Base-by-base conservation (phyloP, 495 filamentous ascomycete species). In the Sphaerosporella brunnea region DNA sequence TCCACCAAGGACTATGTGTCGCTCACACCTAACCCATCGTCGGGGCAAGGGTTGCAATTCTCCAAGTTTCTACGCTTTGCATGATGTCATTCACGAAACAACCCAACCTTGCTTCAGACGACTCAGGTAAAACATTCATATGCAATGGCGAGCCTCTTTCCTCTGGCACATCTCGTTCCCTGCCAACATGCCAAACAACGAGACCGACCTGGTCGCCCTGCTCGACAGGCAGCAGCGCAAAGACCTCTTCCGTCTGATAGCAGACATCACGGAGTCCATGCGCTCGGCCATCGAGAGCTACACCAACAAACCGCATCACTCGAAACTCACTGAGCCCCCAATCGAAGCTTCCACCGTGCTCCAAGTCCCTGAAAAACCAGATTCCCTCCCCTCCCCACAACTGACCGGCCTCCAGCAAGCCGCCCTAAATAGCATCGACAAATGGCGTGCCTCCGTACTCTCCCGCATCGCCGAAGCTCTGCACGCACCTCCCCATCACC, bases 191-290 rank as follows among this genome's bases (percentile, higher is more conserved):
- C 28, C 37, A 9, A 19, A 40, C 10, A 13, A 20, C 20, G 37
- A 40, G 2, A 40, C n/a, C 18, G 53, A 57, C 19, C 54, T 56
- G 15, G 55, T 58, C 32, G 50, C 50, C 23, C 59, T 65, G 13
- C 53, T 64, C 11, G 51, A 61, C 2, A 18, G 32, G 15, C 37
- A 47, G 25, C 50, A 49, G 25, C 36, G 24, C n/a, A 49, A 52
- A 20, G 50, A 49, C 23, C 32, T 34, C n/a, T 32, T 54, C 4
- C 51, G 60, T 13, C 65, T 77, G 4, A 50, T 73, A 38, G 49
- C 47, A 45, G 60, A 56, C 23, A 64, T 69, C 45, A 68, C 63
- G 24, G 71, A 73, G 20, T 56, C 60, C 1, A 73, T 77, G 63
- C 63, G 67, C 32, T 65, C 59, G 47, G 65, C 67, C 20, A 15